Percentiles rank a stretch among this genome's conserved stretches.
phyloP scores from a whole-genome alignment of 345 rosid species.

The Xanthoceras sorbifolium region DNA sequence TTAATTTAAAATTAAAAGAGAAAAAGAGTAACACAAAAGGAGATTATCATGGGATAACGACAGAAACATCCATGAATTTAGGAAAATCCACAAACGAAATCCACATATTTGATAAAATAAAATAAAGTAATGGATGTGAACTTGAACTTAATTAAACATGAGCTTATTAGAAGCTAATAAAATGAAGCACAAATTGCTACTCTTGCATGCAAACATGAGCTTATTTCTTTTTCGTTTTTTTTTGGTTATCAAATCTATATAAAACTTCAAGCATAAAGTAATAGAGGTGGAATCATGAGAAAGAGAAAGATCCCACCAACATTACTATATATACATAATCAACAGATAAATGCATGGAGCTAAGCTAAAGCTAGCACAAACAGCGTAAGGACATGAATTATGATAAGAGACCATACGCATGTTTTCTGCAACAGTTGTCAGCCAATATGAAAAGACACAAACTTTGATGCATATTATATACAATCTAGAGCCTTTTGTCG shows the following conservation, averaged over 20 bases:
- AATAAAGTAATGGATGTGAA: too few relatives aligned
- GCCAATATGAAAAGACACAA: neutral
- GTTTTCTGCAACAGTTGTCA: slow-evolving; percentile 19
- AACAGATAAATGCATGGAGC: neutral
- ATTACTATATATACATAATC: neutral
- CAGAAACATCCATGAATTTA: neutral
- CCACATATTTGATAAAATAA: too few relatives aligned
- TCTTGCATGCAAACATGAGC: neutral
- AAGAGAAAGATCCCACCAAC: slow-evolving; percentile 13
- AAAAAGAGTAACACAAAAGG: neutral
- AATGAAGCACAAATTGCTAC: neutral
- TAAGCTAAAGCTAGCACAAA: slow-evolving; percentile 2
- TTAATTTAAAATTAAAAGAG: too few relatives aligned
- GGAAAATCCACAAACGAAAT: too few relatives aligned
- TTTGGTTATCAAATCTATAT: neutral
- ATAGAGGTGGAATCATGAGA: neutral
- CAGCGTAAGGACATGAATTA: neutral
- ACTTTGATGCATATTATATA: slow-evolving; percentile 3
- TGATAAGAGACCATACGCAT: slow-evolving; percentile 13
- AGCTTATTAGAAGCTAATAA: neutral
- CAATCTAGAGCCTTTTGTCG: slow-evolving; percentile 3
- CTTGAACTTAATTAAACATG: neutral
- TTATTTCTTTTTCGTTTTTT: too few relatives aligned
- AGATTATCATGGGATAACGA: neutral
- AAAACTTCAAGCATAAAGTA: neutral